phyloP scores from a whole-genome alignment of 106 monocot genomes.

The Chionographis japonica region DNA sequence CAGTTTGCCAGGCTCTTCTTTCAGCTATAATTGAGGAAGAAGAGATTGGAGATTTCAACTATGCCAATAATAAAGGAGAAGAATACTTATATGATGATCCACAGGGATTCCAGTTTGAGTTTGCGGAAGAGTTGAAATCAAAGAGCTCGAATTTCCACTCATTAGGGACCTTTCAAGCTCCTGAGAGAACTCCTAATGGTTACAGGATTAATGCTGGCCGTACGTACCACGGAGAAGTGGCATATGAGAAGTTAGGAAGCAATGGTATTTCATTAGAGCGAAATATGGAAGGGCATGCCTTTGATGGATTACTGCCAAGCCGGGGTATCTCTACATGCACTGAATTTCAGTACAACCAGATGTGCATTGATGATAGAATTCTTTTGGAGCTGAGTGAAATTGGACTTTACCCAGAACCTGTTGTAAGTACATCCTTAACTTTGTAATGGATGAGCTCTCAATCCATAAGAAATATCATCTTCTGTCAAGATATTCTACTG shows the following conservation, averaged over 20 bases:
- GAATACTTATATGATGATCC: constrained; percentile 13
- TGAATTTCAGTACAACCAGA: constrained; percentile 44
- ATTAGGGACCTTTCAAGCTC: constrained; percentile 12
- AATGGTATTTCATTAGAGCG: constrained; percentile 5
- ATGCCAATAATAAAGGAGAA: constrained; percentile 18
- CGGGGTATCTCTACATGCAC: neutral
- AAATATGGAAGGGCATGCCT: neutral
- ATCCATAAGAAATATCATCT: neutral
- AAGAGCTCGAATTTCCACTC: constrained; percentile 12
- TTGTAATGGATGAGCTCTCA: neutral
- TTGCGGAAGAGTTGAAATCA: constrained; percentile 25
- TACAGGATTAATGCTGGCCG: constrained; percentile 24
- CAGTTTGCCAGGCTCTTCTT: constrained; percentile 66
- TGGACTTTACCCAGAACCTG: constrained; percentile 53
- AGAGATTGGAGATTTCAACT: constrained; percentile 31
- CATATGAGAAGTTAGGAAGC: constrained; percentile 17
- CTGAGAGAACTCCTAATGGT: constrained; percentile 21
- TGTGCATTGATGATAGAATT: constrained; percentile 51
- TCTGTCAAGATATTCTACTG: no score
- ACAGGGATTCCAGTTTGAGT: constrained; percentile 23
- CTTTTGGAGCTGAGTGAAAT: constrained; percentile 66
- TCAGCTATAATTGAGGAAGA: constrained; percentile 67
- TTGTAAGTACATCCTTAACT: constrained; percentile 31
- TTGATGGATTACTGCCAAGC: constrained; percentile 17
- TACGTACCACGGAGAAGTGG: constrained; percentile 20